Base-by-base conservation (phyloP, 2,329 filamentous ascomycete species). In the Apiospora kogelbergensis region DNA sequence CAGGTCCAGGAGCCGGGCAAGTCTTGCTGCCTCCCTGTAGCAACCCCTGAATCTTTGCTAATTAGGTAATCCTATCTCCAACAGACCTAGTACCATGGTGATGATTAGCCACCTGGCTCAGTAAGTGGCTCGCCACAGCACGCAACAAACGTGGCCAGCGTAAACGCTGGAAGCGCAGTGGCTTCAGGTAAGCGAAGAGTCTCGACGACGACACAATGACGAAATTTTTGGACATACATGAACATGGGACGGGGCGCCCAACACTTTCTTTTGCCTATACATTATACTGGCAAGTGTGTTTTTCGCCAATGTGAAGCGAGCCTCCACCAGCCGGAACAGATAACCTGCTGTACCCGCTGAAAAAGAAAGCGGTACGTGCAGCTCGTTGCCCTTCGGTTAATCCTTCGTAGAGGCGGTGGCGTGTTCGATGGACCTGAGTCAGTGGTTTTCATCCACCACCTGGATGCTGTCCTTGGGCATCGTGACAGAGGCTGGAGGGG, bases 401-500 rank as follows among this genome's bases (percentile, higher is more conserved):
- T 13, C 53, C 30, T 57, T 37, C 20, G 22, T 60, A 37, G 53
- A 60, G 17, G 53, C 53, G 53, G 53, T 60, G 53, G 30, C 30
- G 26, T 60, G 20, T 60, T 33, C 17, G 53, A 20, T 37, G 17
- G n/a, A n/a, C 53, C 30, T n/a, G 20, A 22, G 26, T 22, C 26
- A 37, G 26, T 33, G 26, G n/a, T 20, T 20, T 10, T 6, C 53
- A 60, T 4, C 20, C 30, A 37, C 37, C 17, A 60, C 22, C 53
- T n/a, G 9, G 30, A 37, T 60, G 20, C 20, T 2, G 17, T 22
- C 20, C 17, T 9, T 37, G 17, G 53, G 17, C 7, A 13, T 13
- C 53, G 37, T 30, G 48, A 57, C n/a, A 60, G 53, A n/a, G n/a
- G n/a, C n/a, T n/a, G n/a, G n/a, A 60, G 53, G 48, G 48, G 53